phyloP scores from a whole-genome alignment of 352 stramenopile species.

The Phytopythium ostracodes region DNA sequence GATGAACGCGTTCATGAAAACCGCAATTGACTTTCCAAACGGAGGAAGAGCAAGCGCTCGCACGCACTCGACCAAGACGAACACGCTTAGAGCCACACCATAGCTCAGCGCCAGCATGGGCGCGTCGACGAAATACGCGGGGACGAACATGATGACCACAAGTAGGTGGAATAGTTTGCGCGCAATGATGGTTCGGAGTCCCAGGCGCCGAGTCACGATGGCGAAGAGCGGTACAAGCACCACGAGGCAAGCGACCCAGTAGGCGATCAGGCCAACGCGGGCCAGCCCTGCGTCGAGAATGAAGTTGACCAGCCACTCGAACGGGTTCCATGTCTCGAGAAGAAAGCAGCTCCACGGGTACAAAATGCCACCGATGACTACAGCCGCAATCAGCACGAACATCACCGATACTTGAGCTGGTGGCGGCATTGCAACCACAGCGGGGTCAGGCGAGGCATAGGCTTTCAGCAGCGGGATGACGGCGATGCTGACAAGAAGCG shows the following conservation, averaged over 20 bases:
- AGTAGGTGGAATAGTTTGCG: slow-evolving; percentile 82
- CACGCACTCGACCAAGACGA: slow-evolving; percentile 65
- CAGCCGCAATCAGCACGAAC: slow-evolving; percentile 28
- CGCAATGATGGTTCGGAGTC: slow-evolving; percentile 64
- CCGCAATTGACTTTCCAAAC: slow-evolving; percentile 40
- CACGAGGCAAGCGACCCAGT: slow-evolving; percentile 48
- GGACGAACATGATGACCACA: slow-evolving; percentile 74
- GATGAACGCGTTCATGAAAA: slow-evolving; percentile 71
- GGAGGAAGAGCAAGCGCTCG: slow-evolving; percentile 56
- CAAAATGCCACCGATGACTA: slow-evolving; percentile 30
- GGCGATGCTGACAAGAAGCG: slow-evolving; percentile 40
- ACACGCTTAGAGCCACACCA: slow-evolving; percentile 65
- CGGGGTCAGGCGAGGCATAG: slow-evolving; percentile 43
- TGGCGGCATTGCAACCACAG: slow-evolving; percentile 27
- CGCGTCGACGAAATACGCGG: slow-evolving; percentile 43
- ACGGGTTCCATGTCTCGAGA: slow-evolving; percentile 53
- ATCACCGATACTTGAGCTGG: slow-evolving; percentile 15
- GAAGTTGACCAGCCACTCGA: slow-evolving; percentile 53
- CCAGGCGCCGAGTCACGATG: slow-evolving; percentile 25
- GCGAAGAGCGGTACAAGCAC: slow-evolving; percentile 57
- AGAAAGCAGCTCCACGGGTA: slow-evolving; percentile 71
- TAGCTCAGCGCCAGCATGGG: slow-evolving; percentile 77
- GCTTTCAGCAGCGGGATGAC: slow-evolving; percentile 38
- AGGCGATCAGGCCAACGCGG: slow-evolving; percentile 41
- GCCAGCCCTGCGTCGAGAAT: slow-evolving; percentile 21